These are phyloP conservation scores for Neonectria faginata DNA, from an alignment of 2,329 filamentous ascomycete species.

Conservation along the genomic window DNA sequence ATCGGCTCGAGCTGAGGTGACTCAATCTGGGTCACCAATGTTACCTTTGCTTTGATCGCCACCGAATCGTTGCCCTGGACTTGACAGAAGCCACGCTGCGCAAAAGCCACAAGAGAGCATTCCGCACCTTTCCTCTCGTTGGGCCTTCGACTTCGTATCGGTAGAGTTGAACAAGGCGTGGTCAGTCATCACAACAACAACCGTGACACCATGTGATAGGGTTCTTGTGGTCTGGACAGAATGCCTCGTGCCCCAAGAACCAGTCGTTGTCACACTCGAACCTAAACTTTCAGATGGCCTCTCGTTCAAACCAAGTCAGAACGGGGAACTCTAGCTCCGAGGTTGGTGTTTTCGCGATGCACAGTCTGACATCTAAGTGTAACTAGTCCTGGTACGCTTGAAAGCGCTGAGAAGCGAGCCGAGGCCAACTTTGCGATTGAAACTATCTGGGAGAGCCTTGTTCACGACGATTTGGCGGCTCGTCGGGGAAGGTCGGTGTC, in stretches of 20 bases:
- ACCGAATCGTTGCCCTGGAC: constrained; percentile 3
- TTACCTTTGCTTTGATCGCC: constrained; percentile 10
- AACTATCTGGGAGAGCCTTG: background rate
- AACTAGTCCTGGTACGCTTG: background rate
- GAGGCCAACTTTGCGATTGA: background rate
- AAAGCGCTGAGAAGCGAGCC: background rate
- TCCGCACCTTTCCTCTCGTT: background rate
- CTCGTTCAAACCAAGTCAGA: constrained; percentile 7
- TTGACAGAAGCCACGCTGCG: background rate
- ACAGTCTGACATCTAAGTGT: background rate
- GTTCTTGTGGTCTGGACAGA: constrained; percentile 4
- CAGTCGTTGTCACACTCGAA: constrained; percentile 2
- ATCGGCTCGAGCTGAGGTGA: constrained; percentile 17
- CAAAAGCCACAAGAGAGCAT: background rate
- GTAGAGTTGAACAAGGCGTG: background rate
- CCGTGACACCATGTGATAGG: constrained; percentile 1
- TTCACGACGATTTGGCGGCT: background rate
- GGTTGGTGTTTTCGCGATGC: constrained; percentile 5
- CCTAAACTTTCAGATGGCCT: constrained; percentile 6
- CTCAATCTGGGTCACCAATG: constrained; percentile 21
- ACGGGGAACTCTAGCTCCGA: background rate
- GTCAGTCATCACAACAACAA: background rate
- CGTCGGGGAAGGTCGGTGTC: background rate
- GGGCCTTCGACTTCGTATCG: background rate
- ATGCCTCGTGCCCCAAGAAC: background rate